Conservation (phyloP, 2,329 filamentous ascomycete genomes). For the Plectosphaerella sp. region DNA sequence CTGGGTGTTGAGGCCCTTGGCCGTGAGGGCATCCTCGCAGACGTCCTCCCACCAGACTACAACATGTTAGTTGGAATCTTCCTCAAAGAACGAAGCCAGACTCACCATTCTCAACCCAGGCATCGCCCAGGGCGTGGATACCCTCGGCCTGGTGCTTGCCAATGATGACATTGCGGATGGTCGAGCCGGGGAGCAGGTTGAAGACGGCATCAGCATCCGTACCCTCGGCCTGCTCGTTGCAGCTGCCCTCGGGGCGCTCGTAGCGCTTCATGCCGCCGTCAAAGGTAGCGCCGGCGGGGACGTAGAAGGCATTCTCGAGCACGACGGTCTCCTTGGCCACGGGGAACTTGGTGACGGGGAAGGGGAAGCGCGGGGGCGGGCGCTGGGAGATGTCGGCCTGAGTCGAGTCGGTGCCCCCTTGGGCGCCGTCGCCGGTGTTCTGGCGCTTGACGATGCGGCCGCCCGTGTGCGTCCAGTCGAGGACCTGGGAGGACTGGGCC, state of each 20-base stretch:
- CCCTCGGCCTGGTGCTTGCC: conserved; percentile 28
- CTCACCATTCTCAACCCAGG: conserved; percentile 24
- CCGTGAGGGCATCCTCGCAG: conserved; percentile 21
- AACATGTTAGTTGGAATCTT: background rate
- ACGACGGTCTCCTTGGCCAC: conserved; percentile 21
- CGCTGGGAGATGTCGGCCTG: conserved; percentile 19
- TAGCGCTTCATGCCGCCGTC: conserved; percentile 31
- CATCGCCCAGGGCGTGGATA: conserved; percentile 23
- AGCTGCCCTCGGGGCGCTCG: conserved; percentile 33
- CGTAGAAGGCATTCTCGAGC: conserved; percentile 21
- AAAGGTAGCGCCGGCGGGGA: conserved; percentile 23
- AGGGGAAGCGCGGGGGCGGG: conserved; percentile 22
- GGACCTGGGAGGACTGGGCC: conserved; percentile 2
- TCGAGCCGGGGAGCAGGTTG: conserved; percentile 27
- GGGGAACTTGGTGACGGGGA: conserved; percentile 22
- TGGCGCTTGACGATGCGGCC: conserved; percentile 12
- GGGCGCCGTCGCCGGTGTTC: conserved; percentile 17
- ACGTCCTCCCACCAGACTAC: conserved; percentile 26
- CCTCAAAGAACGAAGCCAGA: fast-evolving
- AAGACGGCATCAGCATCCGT: conserved; percentile 34
- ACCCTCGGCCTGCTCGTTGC: conserved; percentile 39
- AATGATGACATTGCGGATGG: conserved; percentile 33
- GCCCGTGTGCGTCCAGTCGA: conserved; percentile 6
- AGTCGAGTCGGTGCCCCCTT: conserved; percentile 16
- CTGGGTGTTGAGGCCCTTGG: conserved; percentile 22